A percentile compares a stretch with the other conserved stretches of the same genome.
phyloP scores from a whole-genome alignment of 306 rosid genomes.

The Senna tora region DNA sequence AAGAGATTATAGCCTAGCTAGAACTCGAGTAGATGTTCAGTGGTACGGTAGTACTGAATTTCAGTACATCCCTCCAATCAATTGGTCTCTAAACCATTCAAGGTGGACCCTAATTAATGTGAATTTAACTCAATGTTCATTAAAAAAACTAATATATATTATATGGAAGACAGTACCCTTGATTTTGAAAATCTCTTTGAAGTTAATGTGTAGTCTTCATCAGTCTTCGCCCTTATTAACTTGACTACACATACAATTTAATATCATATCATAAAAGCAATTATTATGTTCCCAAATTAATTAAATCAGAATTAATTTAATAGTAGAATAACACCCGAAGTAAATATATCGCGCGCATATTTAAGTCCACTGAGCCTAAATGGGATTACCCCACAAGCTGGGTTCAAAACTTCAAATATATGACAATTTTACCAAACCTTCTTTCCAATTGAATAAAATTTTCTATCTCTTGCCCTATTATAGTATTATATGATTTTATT shows the following conservation, averaged over 20 bases:
- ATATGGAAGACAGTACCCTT: neutral
- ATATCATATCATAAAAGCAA: neutral
- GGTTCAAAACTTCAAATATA: neutral
- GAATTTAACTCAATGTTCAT: neutral
- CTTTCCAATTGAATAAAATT: neutral
- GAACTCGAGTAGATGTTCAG: too few relatives aligned
- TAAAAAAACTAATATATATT: neutral
- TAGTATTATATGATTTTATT: neutral
- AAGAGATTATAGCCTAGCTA: neutral
- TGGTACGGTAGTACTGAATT: too few relatives aligned
- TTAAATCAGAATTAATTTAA: neutral
- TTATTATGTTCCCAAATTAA: neutral
- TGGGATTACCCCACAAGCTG: constrained; percentile 1
- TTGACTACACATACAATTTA: neutral
- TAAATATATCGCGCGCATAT: neutral
- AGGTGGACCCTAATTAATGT: too few relatives aligned
- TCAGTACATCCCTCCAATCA: too few relatives aligned
- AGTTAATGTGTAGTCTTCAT: neutral
- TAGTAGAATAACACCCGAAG: constrained; percentile 6
- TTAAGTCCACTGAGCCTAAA: neutral
- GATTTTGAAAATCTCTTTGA: neutral
- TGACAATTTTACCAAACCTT: neutral
- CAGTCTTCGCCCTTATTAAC: neutral
- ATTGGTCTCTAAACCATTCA: too few relatives aligned
- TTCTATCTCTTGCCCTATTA: too few relatives aligned